Evolutionary conservation across 352 stramenopile genomes (phyloP), one percentile per base, ranked within the genome.

Genomic region (Phytopythium chamaehyphon): DNA sequence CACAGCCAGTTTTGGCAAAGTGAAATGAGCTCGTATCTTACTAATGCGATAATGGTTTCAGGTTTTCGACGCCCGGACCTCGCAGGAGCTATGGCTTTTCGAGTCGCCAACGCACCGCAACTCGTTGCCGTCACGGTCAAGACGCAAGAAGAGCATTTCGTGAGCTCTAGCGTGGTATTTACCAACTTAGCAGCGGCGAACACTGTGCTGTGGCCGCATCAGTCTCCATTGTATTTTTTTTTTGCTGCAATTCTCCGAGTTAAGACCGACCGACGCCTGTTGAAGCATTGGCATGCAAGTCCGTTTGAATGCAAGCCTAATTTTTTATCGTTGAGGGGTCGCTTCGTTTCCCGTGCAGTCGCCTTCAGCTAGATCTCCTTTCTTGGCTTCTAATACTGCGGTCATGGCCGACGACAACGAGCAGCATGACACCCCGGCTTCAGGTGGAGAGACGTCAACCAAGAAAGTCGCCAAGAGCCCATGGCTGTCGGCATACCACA

Each of bases 401-500:
- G 16, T 12, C 10, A 71, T 67, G 59, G 42, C 54, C 7, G 58
- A 68, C 9, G 52, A 56, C 6, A 48, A 38, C 2, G 63, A 67
- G 43, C 65, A 62, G 21, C 51, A 62, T 9, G 68, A 65, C 45
- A 48, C 63, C 8, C 2, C 52, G 7, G 43, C 45, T 9, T 21
- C 47, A 8, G 42, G 46, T 9, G 9, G 28, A 6, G 50, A 72
- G 35, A 6, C 50, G 8, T 48, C 54, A 5, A 15, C 33, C 23
- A 67, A 72, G 24, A 75, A 72, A 23, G 18, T 39, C n/a, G 19
- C 22, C 11, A 75, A 67, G 28, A 67, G 67, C 39, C 88, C 86
- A 33, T 96, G 88, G 86, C 71, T 97, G 21, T 84, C 83, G 45
- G 88, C 88, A 15, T 96, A 94, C 55, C 74, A 95, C 70, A 95